Percentiles rank a stretch among this genome's conserved stretches.
Evolutionary conservation across 495 filamentous ascomycete species (phyloP).

Genomic region (Neurospora tetraspora): DNA sequence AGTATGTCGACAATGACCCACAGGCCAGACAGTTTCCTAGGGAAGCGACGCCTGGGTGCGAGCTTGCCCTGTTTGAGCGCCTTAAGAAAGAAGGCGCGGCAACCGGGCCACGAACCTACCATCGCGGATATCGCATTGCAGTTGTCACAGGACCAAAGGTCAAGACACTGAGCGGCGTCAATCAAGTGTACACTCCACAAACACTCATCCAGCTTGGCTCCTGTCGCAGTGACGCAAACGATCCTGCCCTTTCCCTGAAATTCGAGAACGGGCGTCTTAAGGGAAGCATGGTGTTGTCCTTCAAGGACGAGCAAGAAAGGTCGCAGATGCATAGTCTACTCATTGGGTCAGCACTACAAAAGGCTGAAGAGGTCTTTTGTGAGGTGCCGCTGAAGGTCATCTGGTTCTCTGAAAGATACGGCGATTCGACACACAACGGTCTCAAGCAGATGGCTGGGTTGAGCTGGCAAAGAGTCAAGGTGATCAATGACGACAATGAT

Average conservation of each 20-base stretch:
- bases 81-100: conserved; percentile 50
- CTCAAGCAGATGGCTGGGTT: conserved; percentile 37
- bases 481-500: conserved; percentile 47
- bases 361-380: conserved; percentile 50
- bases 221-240: conserved; percentile 54
- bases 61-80: conserved; percentile 62
- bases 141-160: conserved; percentile 65
- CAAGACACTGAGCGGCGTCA: conserved; percentile 64
- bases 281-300: conserved; percentile 62
- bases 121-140: conserved; percentile 65
- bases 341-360: conserved; percentile 50
- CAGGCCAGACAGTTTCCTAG: conserved; percentile 59
- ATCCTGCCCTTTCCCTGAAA: conserved; percentile 57
- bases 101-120: conserved; percentile 54
- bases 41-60: conserved; percentile 59
- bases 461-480: conserved; percentile 34
- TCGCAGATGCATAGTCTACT: conserved; percentile 56
- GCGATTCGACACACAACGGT: conserved; percentile 26
- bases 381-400: conserved; percentile 53
- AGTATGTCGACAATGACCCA: conserved; percentile 61
- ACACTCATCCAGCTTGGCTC: conserved; percentile 64
- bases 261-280: conserved; percentile 55
- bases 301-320: conserved; percentile 58
- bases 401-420: conserved; percentile 49
- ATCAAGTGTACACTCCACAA: conserved; percentile 49